Evolutionary conservation across 768 basidiomycete genomes (phyloP), one percentile per base, ranked within the genome.

Genomic region (Rhodosporidiobolus sp.): DNA sequence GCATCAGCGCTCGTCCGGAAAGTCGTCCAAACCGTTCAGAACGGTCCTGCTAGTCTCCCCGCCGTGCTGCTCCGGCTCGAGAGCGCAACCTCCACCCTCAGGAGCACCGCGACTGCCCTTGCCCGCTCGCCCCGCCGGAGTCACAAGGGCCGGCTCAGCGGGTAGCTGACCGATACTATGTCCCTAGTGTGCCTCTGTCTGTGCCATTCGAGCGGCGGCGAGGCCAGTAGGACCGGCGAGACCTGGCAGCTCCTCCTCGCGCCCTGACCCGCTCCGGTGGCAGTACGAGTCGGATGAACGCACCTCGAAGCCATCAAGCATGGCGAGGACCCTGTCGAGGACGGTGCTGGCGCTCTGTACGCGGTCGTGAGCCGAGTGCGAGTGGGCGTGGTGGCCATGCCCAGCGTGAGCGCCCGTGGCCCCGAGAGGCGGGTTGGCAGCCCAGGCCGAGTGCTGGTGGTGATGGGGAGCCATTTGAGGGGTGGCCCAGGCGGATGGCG

Each of bases 281-380:
- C 38, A 14, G 38, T 14, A 43, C 8, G 38, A 43, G 38, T n/a
- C 8, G 38, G 38, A 43, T 14, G 38, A 43, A 63, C 70, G 38
- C 46, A 74, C 73, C 59, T 75, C 74, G 60, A 71, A 75, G 11
- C 74, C 74, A 28, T 75, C 74, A 30, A 75, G 53, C 55, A 68
- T 57, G 5, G 65, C 70, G 28, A 75, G 56, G 32, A 75, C 74
- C 34, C 74, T 49, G 35, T 75, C 74, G 30, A 75, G 67, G 1
- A 63, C 67, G 22, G 70, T 75, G 52, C 43, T 62, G 8, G 53
- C 63, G 60, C 48, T 56, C 32, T n/a, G 26, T 24, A 54, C 38
- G 55, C 56, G 45, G 53, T 54, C 56, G 28, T 50, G 30, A 5
- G 26, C 50, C 14, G 12, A 9, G n/a, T 12, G 43, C 4, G 22